Conservation (phyloP, 2,329 filamentous ascomycete genomes). For the Pestalotiopsis sp. region DNA sequence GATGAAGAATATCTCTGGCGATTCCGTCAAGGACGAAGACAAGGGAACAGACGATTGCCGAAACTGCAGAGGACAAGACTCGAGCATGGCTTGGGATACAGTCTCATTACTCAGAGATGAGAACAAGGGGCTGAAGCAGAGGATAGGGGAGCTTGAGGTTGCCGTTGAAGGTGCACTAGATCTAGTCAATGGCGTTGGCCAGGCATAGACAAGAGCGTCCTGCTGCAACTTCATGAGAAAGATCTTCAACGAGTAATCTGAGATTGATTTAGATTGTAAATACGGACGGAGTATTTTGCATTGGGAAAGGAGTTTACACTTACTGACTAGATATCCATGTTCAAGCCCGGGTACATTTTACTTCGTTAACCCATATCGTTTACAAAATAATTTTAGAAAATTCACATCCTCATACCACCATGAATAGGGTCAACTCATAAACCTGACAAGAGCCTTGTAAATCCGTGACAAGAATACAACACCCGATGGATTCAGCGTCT, state of each 20-base stretch:
- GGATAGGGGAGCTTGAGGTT: slow-evolving; percentile 60
- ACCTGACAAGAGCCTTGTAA: too few species aligned
- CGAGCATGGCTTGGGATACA: slow-evolving; percentile 66
- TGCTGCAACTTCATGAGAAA: background rate
- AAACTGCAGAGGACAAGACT: slow-evolving; percentile 61
- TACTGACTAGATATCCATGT: background rate
- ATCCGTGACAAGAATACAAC: too few species aligned
- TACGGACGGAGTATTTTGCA: background rate
- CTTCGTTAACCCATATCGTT: background rate
- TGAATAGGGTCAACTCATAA: too few species aligned
- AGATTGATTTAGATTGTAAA: background rate
- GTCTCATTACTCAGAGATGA: slow-evolving; percentile 64
- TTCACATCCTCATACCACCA: background rate
- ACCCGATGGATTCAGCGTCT: too few species aligned
- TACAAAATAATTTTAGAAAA: background rate
- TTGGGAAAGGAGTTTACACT: background rate
- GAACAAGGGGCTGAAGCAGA: slow-evolving; percentile 62
- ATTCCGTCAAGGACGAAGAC: slow-evolving; percentile 29
- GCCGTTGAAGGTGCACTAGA: slow-evolving; percentile 65
- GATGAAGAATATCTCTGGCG: slow-evolving; percentile 46
- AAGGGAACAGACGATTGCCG: slow-evolving; percentile 40
- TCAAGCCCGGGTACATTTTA: background rate
- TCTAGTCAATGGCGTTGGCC: slow-evolving; percentile 57
- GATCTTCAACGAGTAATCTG: background rate
- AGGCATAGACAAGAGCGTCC: background rate